Evolutionary conservation across 257 asterid species (phyloP).

Genomic region (Ligustrum vulgare): DNA sequence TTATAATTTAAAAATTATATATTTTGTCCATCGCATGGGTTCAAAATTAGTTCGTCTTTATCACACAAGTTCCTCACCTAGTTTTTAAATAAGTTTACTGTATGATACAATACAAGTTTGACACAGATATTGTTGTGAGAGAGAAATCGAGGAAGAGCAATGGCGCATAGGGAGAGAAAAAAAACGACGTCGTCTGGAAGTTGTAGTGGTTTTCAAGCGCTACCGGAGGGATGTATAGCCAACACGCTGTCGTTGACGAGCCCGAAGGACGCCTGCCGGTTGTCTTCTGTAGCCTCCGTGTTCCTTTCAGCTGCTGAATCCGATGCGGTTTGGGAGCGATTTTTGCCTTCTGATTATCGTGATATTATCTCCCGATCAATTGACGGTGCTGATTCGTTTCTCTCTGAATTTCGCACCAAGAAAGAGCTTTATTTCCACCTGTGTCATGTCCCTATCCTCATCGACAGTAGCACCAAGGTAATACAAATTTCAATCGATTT

Average conservation of each 20-base stretch:
- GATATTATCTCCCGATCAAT: constrained; percentile 45
- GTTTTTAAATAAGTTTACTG: too few relatives aligned
- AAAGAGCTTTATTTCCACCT: constrained; percentile 64
- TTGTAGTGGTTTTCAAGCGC: constrained; percentile 30
- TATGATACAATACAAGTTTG: too few relatives aligned
- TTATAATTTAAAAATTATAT: too few relatives aligned
- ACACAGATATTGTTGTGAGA: too few relatives aligned
- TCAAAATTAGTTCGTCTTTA: too few relatives aligned
- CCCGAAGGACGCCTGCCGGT: constrained; percentile 73
- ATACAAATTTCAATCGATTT: neutral
- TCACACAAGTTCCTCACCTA: too few relatives aligned
- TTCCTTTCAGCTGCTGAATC: constrained; percentile 69
- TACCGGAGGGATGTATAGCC: constrained; percentile 84
- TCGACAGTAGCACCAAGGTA: constrained; percentile 71
- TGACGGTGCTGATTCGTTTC: constrained; percentile 30
- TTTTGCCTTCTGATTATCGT: constrained; percentile 68
- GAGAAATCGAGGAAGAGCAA: too few relatives aligned
- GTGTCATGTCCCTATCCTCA: constrained; percentile 54
- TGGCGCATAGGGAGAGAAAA: neutral
- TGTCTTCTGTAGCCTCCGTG: constrained; percentile 48
- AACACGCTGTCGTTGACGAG: constrained; percentile 60
- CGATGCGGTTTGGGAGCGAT: constrained; percentile 75
- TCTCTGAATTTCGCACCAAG: constrained; percentile 35
- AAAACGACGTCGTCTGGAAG: constrained; percentile 41
- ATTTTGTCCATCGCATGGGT: too few relatives aligned